Evolutionary conservation across 225 moss, liverwort and hornwort species (phyloP), one percentile per base, ranked within the genome.

Genomic region (Pseudisothecium myosuroides): DNA sequence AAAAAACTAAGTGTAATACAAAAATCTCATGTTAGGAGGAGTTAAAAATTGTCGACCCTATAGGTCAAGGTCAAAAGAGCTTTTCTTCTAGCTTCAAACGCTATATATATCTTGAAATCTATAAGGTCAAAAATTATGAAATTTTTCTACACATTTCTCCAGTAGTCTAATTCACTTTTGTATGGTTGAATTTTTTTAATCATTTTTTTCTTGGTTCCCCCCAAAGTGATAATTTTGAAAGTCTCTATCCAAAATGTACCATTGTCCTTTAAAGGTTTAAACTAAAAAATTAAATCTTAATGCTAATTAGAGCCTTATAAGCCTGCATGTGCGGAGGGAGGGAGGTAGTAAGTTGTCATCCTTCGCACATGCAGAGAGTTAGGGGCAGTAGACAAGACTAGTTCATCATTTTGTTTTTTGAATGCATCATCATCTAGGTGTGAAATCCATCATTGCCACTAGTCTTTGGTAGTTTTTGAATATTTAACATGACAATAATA

Each of bases 251-350:
- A 17, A 74, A 45, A 31, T 31, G 18, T 31, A 29, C 5, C 5
- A 2, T 22, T 1, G 52, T 8, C 52, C 7, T 52, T 13, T 50
- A 10, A 13, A 2, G 21, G 3, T 20, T 8, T 11, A 76, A 34
- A 19, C 7, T 49, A 49, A 31, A 6, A 29, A 7, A 19, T 11
- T 47, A 11, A 49, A 47, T 19, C 17, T 32, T 75, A 4, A 49
- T 31, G 18, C 32, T 75, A 75, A 31, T 32, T 12, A 75, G 31
- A 49, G 49, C 19, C 19, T 49, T 49, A 11, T n/a, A n/a, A n/a
- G n/a, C 18, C 0, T 7, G 2, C 31, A 49, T 31, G 31, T 49
- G 31, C 0, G 1, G 7, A 75, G 7, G 32, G 2, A 2, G 6
- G 2, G 19, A 32, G 12, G 2, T 12, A 50, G 5, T 11, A 47